Base-by-base conservation (phyloP, 176 grass and related monocot genomes). In the Alloteropsis semialata region DNA sequence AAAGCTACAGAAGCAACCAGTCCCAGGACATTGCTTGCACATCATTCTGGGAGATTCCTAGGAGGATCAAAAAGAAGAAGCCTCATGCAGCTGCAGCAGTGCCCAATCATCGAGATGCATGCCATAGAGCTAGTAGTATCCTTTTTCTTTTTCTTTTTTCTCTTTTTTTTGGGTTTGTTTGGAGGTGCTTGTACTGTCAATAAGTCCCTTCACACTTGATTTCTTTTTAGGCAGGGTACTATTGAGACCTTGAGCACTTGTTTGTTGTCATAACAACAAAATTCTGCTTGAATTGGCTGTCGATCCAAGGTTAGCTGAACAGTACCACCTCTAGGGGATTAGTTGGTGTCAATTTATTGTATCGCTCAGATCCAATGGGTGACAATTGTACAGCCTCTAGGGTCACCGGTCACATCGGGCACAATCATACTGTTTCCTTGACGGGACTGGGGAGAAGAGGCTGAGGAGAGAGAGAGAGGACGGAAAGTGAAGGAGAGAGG, bases 41-140 rank as follows among this genome's bases (percentile, higher is more conserved):
- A 90, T 86, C 88, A 86, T 90, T 83, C 68, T 67, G 28, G 74
- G 84, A 83, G 88, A 90, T 90, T 90, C 88, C 88, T 90, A 86
- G 84, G 84, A 90, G 32, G 84, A 83, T 83, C 88, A 90, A 83
- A 90, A 81, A 36, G 10, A 21, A 29, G 32, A 3, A 29, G 21
- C 50, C 30, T 65, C 29, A 57, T 82, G 83, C 76, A 30, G 65
- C 78, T 42, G 78, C 77, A 62, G 72, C 88, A 66, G 78, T 82
- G 65, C 11, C 65, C 72, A 90, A 86, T 90, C 72, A 86, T 86
- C 17, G 46, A 37, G 77, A 14, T 60, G 49, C 15, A 63, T 59
- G 48, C 11, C 41, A 45, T 37, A 63, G 59, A 82, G 51, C 28
- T 28, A 75, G 9, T 10, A 24, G n/a, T 12, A 37, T 34, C 60